Evolutionary conservation across 345 rosid species (phyloP).

Genomic region (Pugionium dolabratum): DNA sequence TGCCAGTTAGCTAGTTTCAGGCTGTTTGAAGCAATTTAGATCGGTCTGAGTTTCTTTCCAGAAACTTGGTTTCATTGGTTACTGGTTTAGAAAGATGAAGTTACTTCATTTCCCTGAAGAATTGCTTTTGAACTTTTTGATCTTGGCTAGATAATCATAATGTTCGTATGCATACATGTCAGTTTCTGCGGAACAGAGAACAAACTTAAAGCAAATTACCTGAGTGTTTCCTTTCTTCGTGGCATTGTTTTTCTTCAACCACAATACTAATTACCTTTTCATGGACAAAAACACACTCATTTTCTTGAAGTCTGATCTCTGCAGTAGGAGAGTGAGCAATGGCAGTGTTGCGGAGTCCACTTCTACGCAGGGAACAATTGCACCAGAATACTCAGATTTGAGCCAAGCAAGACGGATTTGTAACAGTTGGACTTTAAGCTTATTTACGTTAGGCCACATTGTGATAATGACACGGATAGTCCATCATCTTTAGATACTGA

Average conservation of each 20-base stretch:
- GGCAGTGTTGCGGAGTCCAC: conserved; percentile 47
- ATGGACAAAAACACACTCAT: neutral
- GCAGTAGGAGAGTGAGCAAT: conserved; percentile 56
- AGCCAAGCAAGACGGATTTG: conserved; percentile 44
- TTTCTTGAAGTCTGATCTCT: conserved; percentile 16
- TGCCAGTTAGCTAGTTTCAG: neutral
- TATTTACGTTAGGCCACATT: conserved; percentile 24
- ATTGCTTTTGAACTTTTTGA: neutral
- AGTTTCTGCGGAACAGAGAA: neutral
- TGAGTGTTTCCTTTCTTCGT: too few relatives aligned
- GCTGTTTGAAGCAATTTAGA: conserved; percentile 3
- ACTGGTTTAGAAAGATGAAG: neutral
- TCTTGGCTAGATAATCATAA: neutral
- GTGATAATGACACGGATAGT: neutral
- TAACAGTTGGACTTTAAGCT: conserved; percentile 38
- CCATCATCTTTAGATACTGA: conserved; percentile 10
- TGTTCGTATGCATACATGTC: neutral
- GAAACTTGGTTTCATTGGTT: neutral
- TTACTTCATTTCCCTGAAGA: neutral
- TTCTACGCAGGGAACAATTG: conserved; percentile 45
- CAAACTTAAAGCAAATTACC: too few relatives aligned
- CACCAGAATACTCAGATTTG: conserved; percentile 49
- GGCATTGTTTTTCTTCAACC: too few relatives aligned
- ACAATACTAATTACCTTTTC: too few relatives aligned
- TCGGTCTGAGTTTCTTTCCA: neutral